Conservation (phyloP, 2,329 filamentous ascomycete genomes). For the Aureobasidium subglaciale region DNA sequence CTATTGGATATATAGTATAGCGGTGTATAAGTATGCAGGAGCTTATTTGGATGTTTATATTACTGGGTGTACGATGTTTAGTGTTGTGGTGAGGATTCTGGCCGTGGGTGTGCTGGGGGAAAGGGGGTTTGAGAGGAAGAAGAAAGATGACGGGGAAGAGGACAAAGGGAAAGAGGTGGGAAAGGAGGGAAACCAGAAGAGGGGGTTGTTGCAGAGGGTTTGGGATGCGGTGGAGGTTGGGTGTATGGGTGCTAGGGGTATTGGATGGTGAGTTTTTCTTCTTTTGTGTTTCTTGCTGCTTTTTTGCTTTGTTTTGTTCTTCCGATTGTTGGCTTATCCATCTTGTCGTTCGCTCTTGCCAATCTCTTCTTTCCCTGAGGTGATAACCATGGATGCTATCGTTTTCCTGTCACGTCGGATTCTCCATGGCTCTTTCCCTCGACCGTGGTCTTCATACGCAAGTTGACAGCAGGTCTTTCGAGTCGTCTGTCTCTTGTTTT, state of each 20-base stretch:
- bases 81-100: background rate
- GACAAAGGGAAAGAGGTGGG: background rate
- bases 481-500: too few species aligned
- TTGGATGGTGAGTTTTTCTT: background rate
- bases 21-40: background rate
- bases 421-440: too few species aligned
- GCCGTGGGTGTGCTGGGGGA: background rate
- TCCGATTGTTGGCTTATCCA: too few species aligned
- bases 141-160: background rate
- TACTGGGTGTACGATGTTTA: background rate
- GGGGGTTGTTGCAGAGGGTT: background rate
- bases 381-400: too few species aligned
- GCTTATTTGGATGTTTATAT: background rate
- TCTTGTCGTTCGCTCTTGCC: too few species aligned
- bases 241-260: background rate
- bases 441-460: too few species aligned
- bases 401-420: too few species aligned
- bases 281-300: background rate
- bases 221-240: background rate
- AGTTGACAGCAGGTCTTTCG: too few species aligned
- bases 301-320: background rate
- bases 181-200: background rate
- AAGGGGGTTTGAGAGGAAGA: background rate
- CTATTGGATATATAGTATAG: background rate
- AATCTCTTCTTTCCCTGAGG: too few species aligned